phyloP scores from a whole-genome alignment of 495 filamentous ascomycete species.

The Penicillium maclennaniae region DNA sequence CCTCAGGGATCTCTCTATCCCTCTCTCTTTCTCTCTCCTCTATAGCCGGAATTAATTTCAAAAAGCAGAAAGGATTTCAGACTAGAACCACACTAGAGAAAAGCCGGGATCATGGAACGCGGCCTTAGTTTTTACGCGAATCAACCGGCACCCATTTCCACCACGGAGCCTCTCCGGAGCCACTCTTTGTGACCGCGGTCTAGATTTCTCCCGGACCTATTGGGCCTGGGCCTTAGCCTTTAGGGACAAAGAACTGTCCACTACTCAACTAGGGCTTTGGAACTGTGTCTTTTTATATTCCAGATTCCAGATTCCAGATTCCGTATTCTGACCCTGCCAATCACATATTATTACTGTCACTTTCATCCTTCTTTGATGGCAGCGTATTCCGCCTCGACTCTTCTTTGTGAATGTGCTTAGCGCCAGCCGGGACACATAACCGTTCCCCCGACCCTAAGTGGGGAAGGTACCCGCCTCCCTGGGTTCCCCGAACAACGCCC shows the following conservation, averaged over 20 bases:
- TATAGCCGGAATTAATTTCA: not conserved
- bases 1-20: not conserved
- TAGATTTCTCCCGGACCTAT: not conserved
- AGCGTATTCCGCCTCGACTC: not conserved
- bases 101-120: constrained; percentile 2
- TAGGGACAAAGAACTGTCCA: not conserved
- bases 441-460: constrained; percentile 18
- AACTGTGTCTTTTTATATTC: not conserved
- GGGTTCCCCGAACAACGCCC: constrained; percentile 9
- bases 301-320: not conserved
- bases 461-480: constrained; percentile 4
- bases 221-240: not conserved
- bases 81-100: not conserved
- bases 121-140: constrained; percentile 9
- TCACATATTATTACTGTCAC: not conserved
- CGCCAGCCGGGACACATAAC: not conserved
- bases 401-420: not conserved
- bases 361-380: not conserved
- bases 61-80: not conserved
- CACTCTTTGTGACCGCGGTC: not conserved
- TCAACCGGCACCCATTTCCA: not conserved
- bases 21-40: not conserved
- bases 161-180: not conserved
- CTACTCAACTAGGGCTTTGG: not conserved
- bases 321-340: not conserved